These are phyloP conservation scores for Gnomoniopsis smithogilvyi DNA, from an alignment of 2,329 filamentous ascomycete genomes.

Conservation along the genomic window DNA sequence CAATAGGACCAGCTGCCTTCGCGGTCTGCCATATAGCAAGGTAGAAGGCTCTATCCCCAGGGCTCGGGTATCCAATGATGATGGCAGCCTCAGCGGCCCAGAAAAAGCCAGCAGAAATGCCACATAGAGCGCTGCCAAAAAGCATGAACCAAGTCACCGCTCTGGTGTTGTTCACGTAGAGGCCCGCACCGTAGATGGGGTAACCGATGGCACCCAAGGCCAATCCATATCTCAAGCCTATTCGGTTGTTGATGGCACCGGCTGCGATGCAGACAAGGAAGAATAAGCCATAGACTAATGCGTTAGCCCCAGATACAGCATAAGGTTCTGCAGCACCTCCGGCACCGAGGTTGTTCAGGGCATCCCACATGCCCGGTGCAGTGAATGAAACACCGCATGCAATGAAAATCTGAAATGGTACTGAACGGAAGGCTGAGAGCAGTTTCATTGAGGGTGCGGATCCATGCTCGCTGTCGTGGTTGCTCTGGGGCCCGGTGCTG, in stretches of 20 bases:
- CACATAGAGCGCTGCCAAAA: conserved; percentile 44
- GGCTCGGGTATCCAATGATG: conserved; percentile 46
- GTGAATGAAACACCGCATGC: conserved; percentile 45
- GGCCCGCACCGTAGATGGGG: conserved; percentile 42
- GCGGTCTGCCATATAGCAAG: conserved; percentile 38
- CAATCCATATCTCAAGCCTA: conserved; percentile 44
- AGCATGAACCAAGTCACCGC: conserved; percentile 51
- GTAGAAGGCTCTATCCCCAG: conserved; percentile 42
- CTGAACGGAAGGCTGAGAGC: conserved; percentile 10
- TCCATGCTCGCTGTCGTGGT: conserved; percentile 10
- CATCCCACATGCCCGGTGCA: conserved; percentile 51
- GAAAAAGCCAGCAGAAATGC: conserved; percentile 46
- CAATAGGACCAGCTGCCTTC: conserved; percentile 16
- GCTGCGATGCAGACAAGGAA: conserved; percentile 45
- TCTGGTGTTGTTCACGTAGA: conserved; percentile 48
- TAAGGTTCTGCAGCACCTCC: conserved; percentile 50
- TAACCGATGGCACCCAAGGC: conserved; percentile 44
- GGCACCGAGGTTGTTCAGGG: conserved; percentile 51
- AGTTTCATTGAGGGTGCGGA: neutral
- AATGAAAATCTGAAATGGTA: conserved; percentile 15
- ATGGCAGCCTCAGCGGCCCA: conserved; percentile 50
- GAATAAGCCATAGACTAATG: conserved; percentile 45
- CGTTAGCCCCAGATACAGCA: conserved; percentile 50
- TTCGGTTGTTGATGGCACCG: conserved; percentile 44
- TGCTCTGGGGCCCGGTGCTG: conserved; percentile 1